Evolutionary conservation across 2,329 filamentous ascomycete species (phyloP).

Genomic region (Exophiala calicioides): DNA sequence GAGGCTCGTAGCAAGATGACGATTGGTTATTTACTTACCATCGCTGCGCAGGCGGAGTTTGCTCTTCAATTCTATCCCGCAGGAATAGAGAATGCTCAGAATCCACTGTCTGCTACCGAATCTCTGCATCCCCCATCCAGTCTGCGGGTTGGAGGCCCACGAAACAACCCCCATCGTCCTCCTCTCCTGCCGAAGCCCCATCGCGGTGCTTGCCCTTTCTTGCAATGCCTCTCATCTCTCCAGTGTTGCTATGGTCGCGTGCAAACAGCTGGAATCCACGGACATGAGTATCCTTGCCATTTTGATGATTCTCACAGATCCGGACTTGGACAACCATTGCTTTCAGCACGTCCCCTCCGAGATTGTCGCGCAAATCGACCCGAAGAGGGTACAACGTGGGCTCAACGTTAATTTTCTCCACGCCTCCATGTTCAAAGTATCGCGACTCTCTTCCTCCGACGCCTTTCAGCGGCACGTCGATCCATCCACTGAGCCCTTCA

Average conservation of each 20-base stretch:
- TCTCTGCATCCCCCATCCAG: conserved; percentile 53
- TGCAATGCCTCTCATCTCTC: conserved; percentile 17
- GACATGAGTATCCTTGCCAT: conserved; percentile 98
- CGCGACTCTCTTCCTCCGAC: conserved; percentile 53
- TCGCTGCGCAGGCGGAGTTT: too few species aligned
- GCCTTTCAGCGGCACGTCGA: conserved; percentile 72
- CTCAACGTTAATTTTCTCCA: conserved; percentile 18
- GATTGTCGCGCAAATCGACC: conserved; percentile 11
- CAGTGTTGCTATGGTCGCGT: conserved; percentile 39
- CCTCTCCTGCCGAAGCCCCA: conserved; percentile 28
- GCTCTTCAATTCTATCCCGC: too few species aligned
- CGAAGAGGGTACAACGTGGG: conserved; percentile 14
- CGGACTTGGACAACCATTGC: conserved; percentile 89
- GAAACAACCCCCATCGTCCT: conserved; percentile 34
- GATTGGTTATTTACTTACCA: too few species aligned
- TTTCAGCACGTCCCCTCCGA: conserved; percentile 71
- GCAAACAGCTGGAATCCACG: conserved; percentile 86
- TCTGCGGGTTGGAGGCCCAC: conserved; percentile 46
- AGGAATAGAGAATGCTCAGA: too few species aligned
- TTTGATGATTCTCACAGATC: conserved; percentile 95
- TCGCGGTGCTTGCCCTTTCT: conserved; percentile 30
- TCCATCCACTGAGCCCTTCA: conserved; percentile 68
- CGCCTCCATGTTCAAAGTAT: conserved; percentile 26
- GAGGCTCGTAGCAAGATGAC: too few species aligned
- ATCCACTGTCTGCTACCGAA: too few species aligned